Evolutionary conservation across 805 yeast species (phyloP).

Genomic region (Wickerhamiella bombiphila): DNA sequence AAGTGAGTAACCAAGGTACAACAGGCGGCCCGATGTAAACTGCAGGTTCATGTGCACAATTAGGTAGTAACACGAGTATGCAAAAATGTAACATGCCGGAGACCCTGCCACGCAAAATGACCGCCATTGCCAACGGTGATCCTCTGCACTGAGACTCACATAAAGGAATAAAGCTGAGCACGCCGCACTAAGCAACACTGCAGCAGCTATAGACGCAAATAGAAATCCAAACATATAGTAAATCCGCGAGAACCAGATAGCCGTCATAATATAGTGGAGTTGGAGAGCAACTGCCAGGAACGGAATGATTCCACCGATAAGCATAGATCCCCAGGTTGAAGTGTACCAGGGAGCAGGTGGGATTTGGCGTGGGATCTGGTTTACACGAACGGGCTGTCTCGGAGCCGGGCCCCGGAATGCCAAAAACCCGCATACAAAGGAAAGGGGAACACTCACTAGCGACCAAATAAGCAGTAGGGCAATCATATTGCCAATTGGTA

Average conservation of each 20-base stretch:
- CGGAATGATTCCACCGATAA: conserved; percentile 82
- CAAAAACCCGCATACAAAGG: conserved; percentile 66
- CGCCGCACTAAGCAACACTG: conserved; percentile 66
- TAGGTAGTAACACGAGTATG: conserved; percentile 55
- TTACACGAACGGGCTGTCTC: conserved; percentile 71
- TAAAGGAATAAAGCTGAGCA: conserved; percentile 71
- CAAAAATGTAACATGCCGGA: conserved; percentile 66
- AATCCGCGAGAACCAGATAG: conserved; percentile 85
- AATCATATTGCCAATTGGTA: conserved; percentile 79
- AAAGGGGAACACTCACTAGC: conserved; percentile 66
- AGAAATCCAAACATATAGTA: conserved; percentile 97
- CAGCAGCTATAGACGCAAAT: conserved; percentile 71
- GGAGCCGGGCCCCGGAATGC: conserved; percentile 49
- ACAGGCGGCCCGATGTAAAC: conserved; percentile 58
- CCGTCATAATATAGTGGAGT: conserved; percentile 79
- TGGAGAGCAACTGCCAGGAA: conserved; percentile 92
- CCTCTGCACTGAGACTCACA: conserved; percentile 74
- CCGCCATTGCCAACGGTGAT: conserved; percentile 97
- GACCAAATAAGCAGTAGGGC: conserved; percentile 79
- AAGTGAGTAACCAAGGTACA: conserved; percentile 71
- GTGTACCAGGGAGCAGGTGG: conserved; percentile 83
- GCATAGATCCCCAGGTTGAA: conserved; percentile 47
- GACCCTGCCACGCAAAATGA: conserved; percentile 79
- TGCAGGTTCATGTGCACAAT: conserved; percentile 42
- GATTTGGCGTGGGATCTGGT: conserved; percentile 92